Conservation (phyloP, 257 asterid genomes). For the Fraxinus pennsylvanica region DNA sequence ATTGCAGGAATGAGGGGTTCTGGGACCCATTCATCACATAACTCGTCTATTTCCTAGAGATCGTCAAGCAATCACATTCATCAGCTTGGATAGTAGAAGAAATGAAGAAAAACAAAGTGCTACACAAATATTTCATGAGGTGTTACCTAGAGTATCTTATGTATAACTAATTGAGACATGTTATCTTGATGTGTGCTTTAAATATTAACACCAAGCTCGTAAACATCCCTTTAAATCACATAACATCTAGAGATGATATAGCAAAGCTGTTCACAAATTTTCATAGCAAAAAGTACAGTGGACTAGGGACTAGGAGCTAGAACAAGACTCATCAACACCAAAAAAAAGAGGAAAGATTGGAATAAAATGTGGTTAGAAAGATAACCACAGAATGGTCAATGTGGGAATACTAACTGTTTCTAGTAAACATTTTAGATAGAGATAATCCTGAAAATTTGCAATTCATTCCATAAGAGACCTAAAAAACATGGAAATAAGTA, state of each 20-base stretch:
- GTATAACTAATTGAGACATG: not conserved
- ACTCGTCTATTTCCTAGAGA: conserved; percentile 90
- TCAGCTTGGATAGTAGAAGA: conserved; percentile 23
- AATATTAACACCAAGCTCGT: not conserved
- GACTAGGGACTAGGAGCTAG: not conserved
- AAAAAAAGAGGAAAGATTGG: not conserved
- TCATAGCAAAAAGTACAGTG: not conserved
- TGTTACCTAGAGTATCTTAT: not conserved
- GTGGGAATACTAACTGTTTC: not conserved
- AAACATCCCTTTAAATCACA: not conserved
- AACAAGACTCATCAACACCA: not conserved
- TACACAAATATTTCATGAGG: not conserved
- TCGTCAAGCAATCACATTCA: conserved; percentile 24
- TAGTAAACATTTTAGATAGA: not conserved
- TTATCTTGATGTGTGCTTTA: not conserved
- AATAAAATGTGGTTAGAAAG: not conserved
- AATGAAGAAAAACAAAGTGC: conserved; percentile 14
- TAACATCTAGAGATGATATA: not conserved
- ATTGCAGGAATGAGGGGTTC: conserved; percentile 79
- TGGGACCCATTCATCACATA: conserved; percentile 94
- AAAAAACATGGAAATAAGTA: not conserved
- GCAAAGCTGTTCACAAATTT: not conserved
- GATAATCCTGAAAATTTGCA: not conserved
- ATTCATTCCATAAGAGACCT: not conserved
- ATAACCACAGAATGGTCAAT: not conserved